A percentile compares a stretch with the other conserved stretches of the same genome.
These are phyloP conservation scores for Comarum palustre DNA, from an alignment of 306 rosid genomes.

Conservation along the genomic window DNA sequence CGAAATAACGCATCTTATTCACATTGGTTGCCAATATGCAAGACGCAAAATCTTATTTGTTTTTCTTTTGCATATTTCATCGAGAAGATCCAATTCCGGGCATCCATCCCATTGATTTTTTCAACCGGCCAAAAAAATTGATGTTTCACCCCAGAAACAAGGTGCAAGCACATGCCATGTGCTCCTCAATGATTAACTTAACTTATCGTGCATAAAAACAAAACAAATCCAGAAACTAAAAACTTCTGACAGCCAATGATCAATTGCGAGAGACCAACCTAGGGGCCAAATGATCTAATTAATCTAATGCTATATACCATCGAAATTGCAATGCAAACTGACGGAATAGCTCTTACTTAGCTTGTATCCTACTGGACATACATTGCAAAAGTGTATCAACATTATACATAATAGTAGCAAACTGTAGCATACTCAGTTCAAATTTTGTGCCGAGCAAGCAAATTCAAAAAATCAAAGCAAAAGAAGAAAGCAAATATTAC, in stretches of 20 bases:
- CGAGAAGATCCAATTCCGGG: background rate
- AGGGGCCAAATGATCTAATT: background rate
- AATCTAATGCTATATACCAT: background rate
- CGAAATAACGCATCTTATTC: background rate
- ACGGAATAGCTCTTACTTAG: too few species aligned
- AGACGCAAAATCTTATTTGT: too few species aligned
- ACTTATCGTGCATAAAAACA: slow-evolving; percentile 25
- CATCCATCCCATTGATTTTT: background rate
- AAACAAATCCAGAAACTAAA: slow-evolving; percentile 38
- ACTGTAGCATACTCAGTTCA: background rate
- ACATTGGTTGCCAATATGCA: background rate
- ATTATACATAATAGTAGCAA: background rate
- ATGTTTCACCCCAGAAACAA: background rate
- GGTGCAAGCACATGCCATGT: slow-evolving; percentile 13
- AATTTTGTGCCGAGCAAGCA: background rate
- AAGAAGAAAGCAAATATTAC: background rate
- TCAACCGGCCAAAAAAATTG: background rate
- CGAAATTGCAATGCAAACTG: background rate
- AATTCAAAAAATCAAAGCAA: background rate
- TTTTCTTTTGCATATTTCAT: background rate
- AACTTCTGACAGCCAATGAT: slow-evolving; percentile 36
- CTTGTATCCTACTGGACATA: background rate
- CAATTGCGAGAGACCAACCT: background rate
- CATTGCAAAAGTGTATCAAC: background rate
- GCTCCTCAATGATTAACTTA: slow-evolving; percentile 21